Evolutionary conservation across 805 yeast genomes (phyloP).

Genomic region (Kuraishia capsulata): DNA sequence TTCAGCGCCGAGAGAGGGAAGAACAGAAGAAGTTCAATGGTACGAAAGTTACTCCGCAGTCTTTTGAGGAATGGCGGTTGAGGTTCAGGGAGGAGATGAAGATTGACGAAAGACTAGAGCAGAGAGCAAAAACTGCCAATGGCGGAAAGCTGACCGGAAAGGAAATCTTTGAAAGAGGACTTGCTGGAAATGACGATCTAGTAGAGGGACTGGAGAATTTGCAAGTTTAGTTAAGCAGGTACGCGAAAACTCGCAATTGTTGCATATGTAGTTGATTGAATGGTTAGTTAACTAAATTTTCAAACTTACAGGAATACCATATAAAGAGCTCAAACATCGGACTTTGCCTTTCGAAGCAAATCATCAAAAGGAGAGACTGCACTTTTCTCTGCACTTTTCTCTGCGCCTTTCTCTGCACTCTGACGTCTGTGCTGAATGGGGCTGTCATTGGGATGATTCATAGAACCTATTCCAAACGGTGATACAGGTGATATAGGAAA

Average conservation of each 20-base stretch:
- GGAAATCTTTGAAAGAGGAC: slow-evolving; percentile 84
- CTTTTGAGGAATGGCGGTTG: slow-evolving; percentile 65
- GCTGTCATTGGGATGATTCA: too few species aligned
- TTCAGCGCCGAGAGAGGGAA: slow-evolving; percentile 59
- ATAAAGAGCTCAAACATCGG: too few species aligned
- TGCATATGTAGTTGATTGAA: background rate
- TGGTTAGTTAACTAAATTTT: too few species aligned
- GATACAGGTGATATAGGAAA: too few species aligned
- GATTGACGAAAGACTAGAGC: slow-evolving; percentile 47
- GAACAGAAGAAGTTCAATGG: slow-evolving; percentile 90
- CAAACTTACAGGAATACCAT: too few species aligned
- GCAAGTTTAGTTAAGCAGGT: background rate
- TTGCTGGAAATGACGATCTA: slow-evolving; percentile 55
- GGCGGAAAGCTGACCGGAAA: slow-evolving; percentile 77
- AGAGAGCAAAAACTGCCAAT: slow-evolving; percentile 49
- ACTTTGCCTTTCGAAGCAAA: too few species aligned
- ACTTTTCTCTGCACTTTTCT: too few species aligned
- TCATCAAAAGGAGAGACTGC: too few species aligned
- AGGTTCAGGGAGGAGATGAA: slow-evolving; percentile 66
- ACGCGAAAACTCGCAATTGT: too few species aligned
- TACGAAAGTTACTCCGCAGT: slow-evolving; percentile 76
- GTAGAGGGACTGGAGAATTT: background rate
- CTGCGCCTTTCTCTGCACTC: too few species aligned
- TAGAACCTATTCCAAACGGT: too few species aligned
- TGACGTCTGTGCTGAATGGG: too few species aligned